A percentile compares a stretch with the other conserved stretches of the same genome.
Evolutionary conservation across 306 rosid species (phyloP).

Genomic region (Potentilla sterilis): DNA sequence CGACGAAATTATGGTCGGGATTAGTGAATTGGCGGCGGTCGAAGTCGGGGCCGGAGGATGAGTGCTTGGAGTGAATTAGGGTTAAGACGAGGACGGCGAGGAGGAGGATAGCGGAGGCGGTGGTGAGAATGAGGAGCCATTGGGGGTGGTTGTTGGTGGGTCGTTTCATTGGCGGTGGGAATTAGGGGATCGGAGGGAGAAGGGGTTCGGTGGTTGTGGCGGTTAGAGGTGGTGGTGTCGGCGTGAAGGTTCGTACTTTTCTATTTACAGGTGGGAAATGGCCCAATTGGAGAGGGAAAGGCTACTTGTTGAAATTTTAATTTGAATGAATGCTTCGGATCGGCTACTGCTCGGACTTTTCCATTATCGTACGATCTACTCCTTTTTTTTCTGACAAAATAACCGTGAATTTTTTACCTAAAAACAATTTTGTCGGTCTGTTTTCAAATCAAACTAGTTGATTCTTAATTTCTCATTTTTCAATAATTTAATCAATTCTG

Average conservation of each 20-base stretch:
- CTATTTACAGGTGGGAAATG: neutral
- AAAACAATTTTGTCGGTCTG: too few species aligned
- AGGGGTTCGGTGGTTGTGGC: neutral
- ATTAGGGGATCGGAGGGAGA: neutral
- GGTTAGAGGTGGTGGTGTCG: slow-evolving; percentile 4
- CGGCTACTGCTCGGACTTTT: neutral
- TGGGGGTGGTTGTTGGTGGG: slow-evolving; percentile 26
- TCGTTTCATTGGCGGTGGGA: slow-evolving; percentile 31
- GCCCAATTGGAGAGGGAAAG: slow-evolving; percentile 16
- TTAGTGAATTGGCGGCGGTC: slow-evolving; percentile 20
- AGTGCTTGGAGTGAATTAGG: slow-evolving; percentile 24
- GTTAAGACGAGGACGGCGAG: slow-evolving; percentile 33
- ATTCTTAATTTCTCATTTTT: too few species aligned
- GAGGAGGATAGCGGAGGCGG: slow-evolving; percentile 31
- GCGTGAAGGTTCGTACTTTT: neutral
- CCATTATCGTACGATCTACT: neutral
- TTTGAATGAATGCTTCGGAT: neutral
- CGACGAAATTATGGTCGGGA: slow-evolving; percentile 9
- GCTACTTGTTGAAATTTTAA: neutral
- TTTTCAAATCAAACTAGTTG: too few species aligned
- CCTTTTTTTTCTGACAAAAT: too few species aligned
- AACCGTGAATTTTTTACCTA: too few species aligned
- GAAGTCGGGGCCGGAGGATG: slow-evolving; percentile 35
- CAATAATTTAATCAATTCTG: too few species aligned
- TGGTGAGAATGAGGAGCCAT: slow-evolving; percentile 45